Evolutionary conservation across 495 filamentous ascomycete genomes (phyloP), one percentile per base, ranked within the genome.

Genomic region (Beverwykella pulmonaria): DNA sequence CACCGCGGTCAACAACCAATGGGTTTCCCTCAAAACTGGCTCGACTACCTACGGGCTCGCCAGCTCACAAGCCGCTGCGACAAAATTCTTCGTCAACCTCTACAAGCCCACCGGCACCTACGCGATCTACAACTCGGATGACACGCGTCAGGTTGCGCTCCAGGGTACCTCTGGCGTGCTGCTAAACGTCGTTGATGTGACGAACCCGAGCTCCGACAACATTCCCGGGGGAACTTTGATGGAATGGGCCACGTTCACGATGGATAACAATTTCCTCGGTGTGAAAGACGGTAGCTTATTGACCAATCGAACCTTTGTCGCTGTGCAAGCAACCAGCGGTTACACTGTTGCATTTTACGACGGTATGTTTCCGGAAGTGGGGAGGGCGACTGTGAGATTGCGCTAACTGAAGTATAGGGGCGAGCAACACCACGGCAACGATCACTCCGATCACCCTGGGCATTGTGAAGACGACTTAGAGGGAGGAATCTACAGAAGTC

Each of bases 181-280:
- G 1, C 56, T 69, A 15, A 47, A 64, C 17, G 8, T 69, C 7
- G 49, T 69, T 20, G 61, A 69, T 39, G 52, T 59, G 4, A 54
- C 46, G 14, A 64, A 55, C 26, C 67, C 67, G 17, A 64, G 29
- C 53, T 20, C 32, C 9, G n/a, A 14, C 1, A 64, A 12, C 25
- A 69, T 69, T 46, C 67, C 67, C 15, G 29, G 47, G 6, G 67
- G 67, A 2, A 44, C 47, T 34, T 23, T 69, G 47, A 64, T 69
- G 61, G 67, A 69, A 32, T 69, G 67, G 67, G 67, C 48, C 1
- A 69, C 67, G 20, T 69, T 69, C 22, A 65, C 61, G 15, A 65
- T 50, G 22, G 54, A 64, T n/a, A 41, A 36, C 30, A 69, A 61
- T 32, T 36, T 49, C 1, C 41, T 69, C 1, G 61, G 67, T 23